These are phyloP conservation scores for Haplosporangium gracile DNA, from an alignment of 192 early-diverging fungal species.

Conservation along the genomic window DNA sequence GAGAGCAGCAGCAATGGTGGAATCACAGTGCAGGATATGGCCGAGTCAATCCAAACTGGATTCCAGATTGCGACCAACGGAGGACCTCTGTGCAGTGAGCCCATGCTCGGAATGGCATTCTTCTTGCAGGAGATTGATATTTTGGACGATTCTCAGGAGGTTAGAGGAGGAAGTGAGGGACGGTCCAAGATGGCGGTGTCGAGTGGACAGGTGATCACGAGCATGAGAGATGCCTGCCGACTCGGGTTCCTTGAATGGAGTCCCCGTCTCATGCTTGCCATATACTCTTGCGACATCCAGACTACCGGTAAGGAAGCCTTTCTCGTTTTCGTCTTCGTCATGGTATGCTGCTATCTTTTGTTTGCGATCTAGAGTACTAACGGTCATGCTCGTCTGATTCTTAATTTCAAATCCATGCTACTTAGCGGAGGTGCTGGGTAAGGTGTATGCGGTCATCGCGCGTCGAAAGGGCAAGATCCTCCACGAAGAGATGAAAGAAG, in stretches of 20 bases:
- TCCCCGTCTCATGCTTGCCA: conserved; percentile 94
- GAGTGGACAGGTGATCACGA: conserved; percentile 91
- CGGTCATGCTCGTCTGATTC: conserved; percentile 6
- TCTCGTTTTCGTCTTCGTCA: not conserved
- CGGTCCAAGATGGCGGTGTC: conserved; percentile 49
- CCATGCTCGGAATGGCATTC: conserved; percentile 88
- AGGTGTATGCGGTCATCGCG: conserved; percentile 95
- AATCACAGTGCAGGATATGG: conserved; percentile 72
- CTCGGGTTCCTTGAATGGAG: conserved; percentile 94
- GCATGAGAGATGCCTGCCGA: conserved; percentile 85
- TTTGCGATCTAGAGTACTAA: not conserved
- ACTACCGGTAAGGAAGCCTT: conserved; percentile 71
- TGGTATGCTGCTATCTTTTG: not conserved
- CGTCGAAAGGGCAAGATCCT: conserved; percentile 92
- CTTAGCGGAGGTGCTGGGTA: conserved; percentile 91
- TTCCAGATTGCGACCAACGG: conserved; percentile 93
- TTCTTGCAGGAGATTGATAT: conserved; percentile 75
- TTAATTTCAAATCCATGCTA: not conserved
- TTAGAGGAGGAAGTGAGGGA: conserved; percentile 55
- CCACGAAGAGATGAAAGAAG: conserved; percentile 97
- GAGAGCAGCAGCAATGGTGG: conserved; percentile 34
- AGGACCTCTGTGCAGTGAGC: conserved; percentile 96
- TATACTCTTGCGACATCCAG: conserved; percentile 98
- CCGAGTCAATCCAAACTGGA: conserved; percentile 86
- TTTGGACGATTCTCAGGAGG: conserved; percentile 36